Conservation (phyloP, 257 asterid genomes). For the Nemophila menziesii region DNA sequence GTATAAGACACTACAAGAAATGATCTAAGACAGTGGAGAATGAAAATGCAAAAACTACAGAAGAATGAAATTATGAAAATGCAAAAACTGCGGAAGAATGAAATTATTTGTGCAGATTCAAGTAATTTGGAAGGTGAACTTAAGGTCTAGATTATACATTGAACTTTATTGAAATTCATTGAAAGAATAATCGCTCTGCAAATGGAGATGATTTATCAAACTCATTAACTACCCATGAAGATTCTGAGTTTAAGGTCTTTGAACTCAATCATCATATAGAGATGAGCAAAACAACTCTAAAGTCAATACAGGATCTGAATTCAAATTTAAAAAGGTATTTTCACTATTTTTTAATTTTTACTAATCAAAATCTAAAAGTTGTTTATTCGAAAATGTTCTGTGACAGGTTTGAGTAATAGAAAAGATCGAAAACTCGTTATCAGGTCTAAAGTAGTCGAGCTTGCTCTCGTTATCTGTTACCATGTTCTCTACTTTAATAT, state of each 20-base stretch:
- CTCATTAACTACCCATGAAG: slow-evolving; percentile 20
- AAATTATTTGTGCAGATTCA: slow-evolving; percentile 31
- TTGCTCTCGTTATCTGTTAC: too few species aligned
- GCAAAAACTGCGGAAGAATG: slow-evolving; percentile 32
- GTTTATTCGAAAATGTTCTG: too few species aligned
- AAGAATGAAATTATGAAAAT: slow-evolving; percentile 43
- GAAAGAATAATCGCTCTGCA: slow-evolving; percentile 21
- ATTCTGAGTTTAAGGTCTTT: slow-evolving; percentile 55
- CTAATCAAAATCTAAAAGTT: too few species aligned
- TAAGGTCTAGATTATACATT: slow-evolving; percentile 43
- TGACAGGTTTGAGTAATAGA: slow-evolving; percentile 72
- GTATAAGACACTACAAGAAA: too few species aligned
- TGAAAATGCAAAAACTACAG: slow-evolving; percentile 32
- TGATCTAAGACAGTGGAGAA: slow-evolving; percentile 46
- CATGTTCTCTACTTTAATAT: too few species aligned
- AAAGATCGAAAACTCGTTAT: slow-evolving; percentile 52
- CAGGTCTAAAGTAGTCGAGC: slow-evolving; percentile 63
- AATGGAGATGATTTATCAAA: slow-evolving; percentile 21
- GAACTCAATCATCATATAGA: slow-evolving; percentile 63
- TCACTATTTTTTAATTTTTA: slow-evolving; percentile 1
- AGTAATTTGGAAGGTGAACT: slow-evolving; percentile 41
- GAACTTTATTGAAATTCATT: slow-evolving; percentile 36
- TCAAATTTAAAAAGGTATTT: slow-evolving; percentile 37
- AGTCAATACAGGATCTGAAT: slow-evolving; percentile 65
- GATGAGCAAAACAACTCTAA: slow-evolving; percentile 47